These are phyloP conservation scores for Boletus rufocinnamomeus DNA, from an alignment of 768 basidiomycete genomes.

Conservation along the genomic window DNA sequence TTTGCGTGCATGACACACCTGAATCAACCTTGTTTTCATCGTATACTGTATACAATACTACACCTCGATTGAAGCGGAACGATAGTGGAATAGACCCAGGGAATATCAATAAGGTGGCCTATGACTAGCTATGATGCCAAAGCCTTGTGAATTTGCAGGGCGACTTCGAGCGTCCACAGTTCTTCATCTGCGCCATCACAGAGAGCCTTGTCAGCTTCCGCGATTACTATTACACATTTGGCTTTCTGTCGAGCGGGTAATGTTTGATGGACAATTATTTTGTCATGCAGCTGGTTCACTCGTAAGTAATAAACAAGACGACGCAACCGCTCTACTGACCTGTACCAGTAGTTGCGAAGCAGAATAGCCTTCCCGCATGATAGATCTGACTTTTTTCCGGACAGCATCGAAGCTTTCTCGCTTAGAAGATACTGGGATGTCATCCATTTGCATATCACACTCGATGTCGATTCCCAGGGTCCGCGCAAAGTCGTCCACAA, in stretches of 20 bases:
- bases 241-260: conserved; percentile 82
- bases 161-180: conserved; percentile 89
- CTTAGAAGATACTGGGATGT: conserved; percentile 23
- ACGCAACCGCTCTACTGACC: conserved; percentile 46
- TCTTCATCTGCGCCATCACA: conserved; percentile 98
- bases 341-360: conserved; percentile 87
- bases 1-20: conserved; percentile 14
- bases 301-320: conserved; percentile 10
- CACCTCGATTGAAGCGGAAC: not conserved
- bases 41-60: conserved; percentile 1
- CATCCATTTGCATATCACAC: conserved; percentile 56
- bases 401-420: conserved; percentile 58
- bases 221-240: conserved; percentile 77
- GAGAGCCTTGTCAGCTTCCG: conserved; percentile 93
- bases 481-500: conserved; percentile 68
- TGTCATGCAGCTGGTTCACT: conserved; percentile 76
- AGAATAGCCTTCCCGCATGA: conserved; percentile 90
- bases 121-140: conserved; percentile 31
- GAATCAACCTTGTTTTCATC: conserved; percentile 16
- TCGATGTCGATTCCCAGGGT: conserved; percentile 71
- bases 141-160: conserved; percentile 72
- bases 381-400: conserved; percentile 66
- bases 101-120: not conserved
- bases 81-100: not conserved
- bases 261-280: conserved; percentile 80